Base-by-base conservation (phyloP, 2,329 filamentous ascomycete species). In the Tolypocladium endophyticum region DNA sequence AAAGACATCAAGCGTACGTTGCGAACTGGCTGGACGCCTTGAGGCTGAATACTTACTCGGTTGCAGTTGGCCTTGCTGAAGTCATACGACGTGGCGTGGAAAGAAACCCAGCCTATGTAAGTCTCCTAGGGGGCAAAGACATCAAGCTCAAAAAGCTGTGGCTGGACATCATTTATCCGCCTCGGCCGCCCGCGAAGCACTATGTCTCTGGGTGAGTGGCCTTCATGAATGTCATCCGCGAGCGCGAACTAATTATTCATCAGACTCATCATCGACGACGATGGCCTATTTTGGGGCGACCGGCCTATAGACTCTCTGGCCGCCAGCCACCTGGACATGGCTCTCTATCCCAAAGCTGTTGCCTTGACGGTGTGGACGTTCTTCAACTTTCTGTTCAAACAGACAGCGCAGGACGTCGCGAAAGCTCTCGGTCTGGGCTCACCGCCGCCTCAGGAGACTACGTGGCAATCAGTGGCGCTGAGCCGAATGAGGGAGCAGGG, bases 81-180 rank as follows among this genome's bases (percentile, higher is more conserved):
- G 63, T 71, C 35, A 72, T 77, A 16, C 68, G 69, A 50, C 66
- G 66, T 50, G 70, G 68, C 1, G 76, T 81, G 1, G 73, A 75
- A 35, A 72, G 67, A 18, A 76, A 79, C 60, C 73, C 75, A 0
- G 60, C 63, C 2, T 70, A 77, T 2, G 68, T 85, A n/a, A 70
- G 61, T 55, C 59, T 72, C 3, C 71, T 76, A 39, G 76, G 76
- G 38, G 84, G 83, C 12, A 74, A 75, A 33, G 71, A 77, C 0
- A 75, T 83, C 56, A 75, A 73, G 43, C 62, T 86, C 36, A 75
- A 74, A 39, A 78, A 78, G 59, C 76, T 74, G 57, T 87, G 84
- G 85, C 74, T 89, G 35, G 80, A 87, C 47, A 74, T 87, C 33
- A 77, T 84, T 56, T 88, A 82, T 63, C 86, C 86, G 0, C 71